A percentile compares a stretch with the other conserved stretches of the same genome.
phyloP scores from a whole-genome alignment of 305 asterid genomes.

The Ajuga reptans region DNA sequence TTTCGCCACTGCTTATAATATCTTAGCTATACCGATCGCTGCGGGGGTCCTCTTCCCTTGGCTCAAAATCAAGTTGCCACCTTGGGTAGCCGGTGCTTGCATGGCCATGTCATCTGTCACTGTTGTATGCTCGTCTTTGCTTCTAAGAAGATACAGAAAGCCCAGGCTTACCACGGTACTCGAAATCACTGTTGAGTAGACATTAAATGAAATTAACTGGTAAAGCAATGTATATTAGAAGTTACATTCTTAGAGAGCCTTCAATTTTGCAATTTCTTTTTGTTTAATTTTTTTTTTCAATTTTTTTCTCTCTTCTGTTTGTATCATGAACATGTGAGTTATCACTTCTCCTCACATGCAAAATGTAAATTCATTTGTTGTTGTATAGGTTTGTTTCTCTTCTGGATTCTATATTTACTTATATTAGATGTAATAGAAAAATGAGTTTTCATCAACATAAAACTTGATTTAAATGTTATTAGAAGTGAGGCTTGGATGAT shows the following conservation, averaged over 20 bases:
- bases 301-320: not conserved
- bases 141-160: constrained; percentile 75
- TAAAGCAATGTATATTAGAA: not conserved
- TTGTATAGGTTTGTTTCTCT: constrained; percentile 6
- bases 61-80: constrained; percentile 65
- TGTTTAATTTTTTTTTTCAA: not conserved
- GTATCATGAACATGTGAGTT: not conserved
- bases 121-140: constrained; percentile 91
- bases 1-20: constrained; percentile 80
- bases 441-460: no score
- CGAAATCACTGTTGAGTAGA: constrained; percentile 79
- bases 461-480: no score
- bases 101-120: constrained; percentile 96
- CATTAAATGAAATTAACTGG: not conserved
- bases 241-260: constrained; percentile 1
- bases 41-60: constrained; percentile 81
- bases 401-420: not conserved
- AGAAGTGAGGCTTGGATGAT: no score
- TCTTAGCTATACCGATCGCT: constrained; percentile 80
- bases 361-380: constrained; percentile 34
- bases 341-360: not conserved
- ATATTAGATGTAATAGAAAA: no score
- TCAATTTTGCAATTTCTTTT: not conserved
- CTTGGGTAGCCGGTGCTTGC: constrained; percentile 98
- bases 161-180: constrained; percentile 84